These are phyloP conservation scores for Solanum commersonii DNA, from an alignment of 257 asterid species.

Conservation along the genomic window DNA sequence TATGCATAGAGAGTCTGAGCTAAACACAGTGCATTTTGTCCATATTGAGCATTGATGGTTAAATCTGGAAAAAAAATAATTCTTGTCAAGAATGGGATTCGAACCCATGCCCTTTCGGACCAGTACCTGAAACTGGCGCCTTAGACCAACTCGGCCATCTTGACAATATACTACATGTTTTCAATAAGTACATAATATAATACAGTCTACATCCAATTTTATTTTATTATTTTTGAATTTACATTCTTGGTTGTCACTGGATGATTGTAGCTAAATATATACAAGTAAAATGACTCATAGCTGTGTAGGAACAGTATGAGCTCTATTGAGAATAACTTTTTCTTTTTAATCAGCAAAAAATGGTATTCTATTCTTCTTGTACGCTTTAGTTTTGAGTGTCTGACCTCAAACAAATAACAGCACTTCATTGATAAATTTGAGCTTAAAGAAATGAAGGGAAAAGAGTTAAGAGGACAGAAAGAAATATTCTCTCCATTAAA, in stretches of 20 bases:
- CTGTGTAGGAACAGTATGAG: neutral
- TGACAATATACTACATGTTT: neutral
- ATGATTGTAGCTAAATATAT: neutral
- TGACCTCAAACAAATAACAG: neutral
- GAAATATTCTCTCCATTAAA: too few species aligned
- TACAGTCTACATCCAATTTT: neutral
- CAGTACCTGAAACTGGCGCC: slow-evolving; percentile 16
- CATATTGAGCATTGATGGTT: too few species aligned
- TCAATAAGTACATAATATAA: too few species aligned
- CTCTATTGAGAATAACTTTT: neutral
- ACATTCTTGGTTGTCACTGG: neutral
- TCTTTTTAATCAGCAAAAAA: neutral
- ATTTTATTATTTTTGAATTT: too few species aligned
- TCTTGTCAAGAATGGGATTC: slow-evolving; percentile 11
- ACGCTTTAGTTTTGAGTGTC: neutral
- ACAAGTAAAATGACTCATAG: neutral
- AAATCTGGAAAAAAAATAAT: neutral
- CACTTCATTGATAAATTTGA: neutral
- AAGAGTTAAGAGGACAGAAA: too few species aligned
- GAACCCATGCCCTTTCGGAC: slow-evolving; percentile 16
- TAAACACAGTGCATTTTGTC: too few species aligned
- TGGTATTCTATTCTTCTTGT: neutral
- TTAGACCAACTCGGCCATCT: slow-evolving; percentile 20
- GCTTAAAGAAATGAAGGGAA: neutral
- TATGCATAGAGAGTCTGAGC: too few species aligned